phyloP scores from a whole-genome alignment of 257 asterid species.

The Solanum lycopersicoides region DNA sequence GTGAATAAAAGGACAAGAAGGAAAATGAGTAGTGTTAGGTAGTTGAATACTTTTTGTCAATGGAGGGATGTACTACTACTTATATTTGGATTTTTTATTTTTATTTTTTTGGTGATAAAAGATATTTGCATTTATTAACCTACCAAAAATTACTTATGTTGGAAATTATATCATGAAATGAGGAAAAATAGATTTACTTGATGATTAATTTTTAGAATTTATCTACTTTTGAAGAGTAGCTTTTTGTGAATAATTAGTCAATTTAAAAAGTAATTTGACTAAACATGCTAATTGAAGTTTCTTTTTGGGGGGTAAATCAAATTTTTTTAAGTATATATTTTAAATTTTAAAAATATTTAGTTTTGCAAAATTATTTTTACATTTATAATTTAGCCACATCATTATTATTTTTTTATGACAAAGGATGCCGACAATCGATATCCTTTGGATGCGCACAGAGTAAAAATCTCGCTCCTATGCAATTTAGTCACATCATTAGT shows the following conservation, averaged over 20 bases:
- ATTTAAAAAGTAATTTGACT: background rate
- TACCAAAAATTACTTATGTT: background rate
- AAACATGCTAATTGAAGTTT: background rate
- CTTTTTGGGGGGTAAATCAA: too few species aligned
- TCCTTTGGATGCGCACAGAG: too few species aligned
- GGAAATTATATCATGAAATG: background rate
- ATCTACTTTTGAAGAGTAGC: background rate
- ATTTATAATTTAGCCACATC: rapidly evolving
- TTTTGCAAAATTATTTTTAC: too few species aligned
- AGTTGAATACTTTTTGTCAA: background rate
- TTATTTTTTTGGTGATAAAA: background rate
- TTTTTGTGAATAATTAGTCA: background rate
- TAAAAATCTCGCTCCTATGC: rapidly evolving
- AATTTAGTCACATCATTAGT: too few species aligned
- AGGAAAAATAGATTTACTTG: background rate
- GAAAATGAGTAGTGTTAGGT: background rate
- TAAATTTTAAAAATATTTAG: background rate
- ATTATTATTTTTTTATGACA: too few species aligned
- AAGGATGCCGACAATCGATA: rapidly evolving
- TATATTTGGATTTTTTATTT: too few species aligned
- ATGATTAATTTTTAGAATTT: too few species aligned
- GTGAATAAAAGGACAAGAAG: background rate
- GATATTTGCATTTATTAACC: background rate
- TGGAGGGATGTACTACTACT: too few species aligned
- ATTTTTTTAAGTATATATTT: background rate